A percentile compares a stretch with the other conserved stretches of the same genome.
phyloP scores from a whole-genome alignment of 148 eudicot genomes.

The Heliosperma pusillum region DNA sequence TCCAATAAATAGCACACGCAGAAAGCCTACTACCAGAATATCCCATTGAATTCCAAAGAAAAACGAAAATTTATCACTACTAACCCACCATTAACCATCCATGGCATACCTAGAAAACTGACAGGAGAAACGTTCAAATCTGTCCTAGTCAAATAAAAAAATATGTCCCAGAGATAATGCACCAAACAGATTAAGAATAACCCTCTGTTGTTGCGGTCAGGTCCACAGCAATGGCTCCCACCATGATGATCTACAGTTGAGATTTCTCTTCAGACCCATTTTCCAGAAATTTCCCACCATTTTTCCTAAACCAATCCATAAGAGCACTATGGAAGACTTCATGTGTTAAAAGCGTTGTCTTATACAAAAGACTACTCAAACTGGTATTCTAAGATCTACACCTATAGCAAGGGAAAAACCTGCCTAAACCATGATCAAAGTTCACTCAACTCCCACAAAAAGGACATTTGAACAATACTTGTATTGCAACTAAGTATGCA shows the following conservation, averaged over 20 bases:
- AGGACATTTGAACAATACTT: constrained; percentile 11
- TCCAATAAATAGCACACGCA: background rate
- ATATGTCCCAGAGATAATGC: background rate
- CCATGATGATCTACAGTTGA: constrained; percentile 10
- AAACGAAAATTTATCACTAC: background rate
- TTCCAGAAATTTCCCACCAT: constrained; percentile 13
- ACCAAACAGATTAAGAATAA: background rate
- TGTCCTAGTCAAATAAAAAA: background rate
- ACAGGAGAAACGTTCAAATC: constrained; percentile 1
- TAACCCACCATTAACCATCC: constrained; percentile 2
- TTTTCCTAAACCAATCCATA: constrained; percentile 3
- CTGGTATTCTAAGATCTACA: constrained; percentile 3
- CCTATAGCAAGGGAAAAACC: constrained; percentile 3
- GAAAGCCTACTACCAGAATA: background rate
- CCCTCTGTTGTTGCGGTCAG: background rate
- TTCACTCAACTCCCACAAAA: constrained; percentile 18
- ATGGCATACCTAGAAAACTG: constrained; percentile 6
- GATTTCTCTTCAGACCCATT: background rate
- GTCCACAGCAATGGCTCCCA: background rate
- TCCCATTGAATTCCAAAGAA: background rate
- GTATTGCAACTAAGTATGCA: background rate
- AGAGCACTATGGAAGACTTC: background rate
- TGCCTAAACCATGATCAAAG: constrained; percentile 1
- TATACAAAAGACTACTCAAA: constrained; percentile 6
- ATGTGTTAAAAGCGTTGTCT: background rate